Evolutionary conservation across 2,329 filamentous ascomycete genomes (phyloP).

Genomic region (Monilinia vaccinii-corymbosi): DNA sequence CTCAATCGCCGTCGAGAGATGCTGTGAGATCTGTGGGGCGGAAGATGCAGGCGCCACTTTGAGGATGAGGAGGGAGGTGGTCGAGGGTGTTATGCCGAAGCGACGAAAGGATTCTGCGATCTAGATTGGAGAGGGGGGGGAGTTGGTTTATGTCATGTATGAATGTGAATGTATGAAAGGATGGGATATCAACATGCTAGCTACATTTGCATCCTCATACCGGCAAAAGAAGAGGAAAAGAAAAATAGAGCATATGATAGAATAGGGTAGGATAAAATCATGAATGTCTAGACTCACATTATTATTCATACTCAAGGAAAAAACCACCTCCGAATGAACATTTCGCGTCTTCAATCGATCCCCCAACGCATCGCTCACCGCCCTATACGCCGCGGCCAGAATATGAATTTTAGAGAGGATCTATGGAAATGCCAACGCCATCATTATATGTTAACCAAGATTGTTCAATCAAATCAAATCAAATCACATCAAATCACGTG

Average conservation of each 20-base stretch:
- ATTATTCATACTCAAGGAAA: slow-evolving; percentile 45
- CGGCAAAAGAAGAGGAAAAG: no score
- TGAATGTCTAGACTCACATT: slow-evolving; percentile 37
- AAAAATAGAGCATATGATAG: no score
- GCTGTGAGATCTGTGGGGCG: slow-evolving; percentile 43
- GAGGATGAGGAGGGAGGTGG: slow-evolving; percentile 59
- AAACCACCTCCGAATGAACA: slow-evolving; percentile 48
- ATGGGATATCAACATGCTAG: no score
- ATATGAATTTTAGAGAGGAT: slow-evolving; percentile 40
- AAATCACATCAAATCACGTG: no score
- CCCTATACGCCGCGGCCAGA: slow-evolving; percentile 40
- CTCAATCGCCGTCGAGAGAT: slow-evolving; percentile 53
- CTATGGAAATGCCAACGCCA: slow-evolving; percentile 20
- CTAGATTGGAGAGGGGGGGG: slow-evolving; percentile 34
- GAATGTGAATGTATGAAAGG: no score
- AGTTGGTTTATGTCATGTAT: no score
- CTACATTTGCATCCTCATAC: no score
- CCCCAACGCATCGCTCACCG: slow-evolving; percentile 38
- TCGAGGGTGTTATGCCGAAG: slow-evolving; percentile 72
- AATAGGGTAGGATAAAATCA: no score
- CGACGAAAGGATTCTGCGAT: slow-evolving; percentile 87
- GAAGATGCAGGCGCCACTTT: slow-evolving; percentile 57
- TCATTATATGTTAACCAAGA: no score
- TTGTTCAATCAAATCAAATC: no score
- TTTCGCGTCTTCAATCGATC: slow-evolving; percentile 39